Conservation (phyloP, 2,329 filamentous ascomycete species). For the Hymenoscyphus salicellus region DNA sequence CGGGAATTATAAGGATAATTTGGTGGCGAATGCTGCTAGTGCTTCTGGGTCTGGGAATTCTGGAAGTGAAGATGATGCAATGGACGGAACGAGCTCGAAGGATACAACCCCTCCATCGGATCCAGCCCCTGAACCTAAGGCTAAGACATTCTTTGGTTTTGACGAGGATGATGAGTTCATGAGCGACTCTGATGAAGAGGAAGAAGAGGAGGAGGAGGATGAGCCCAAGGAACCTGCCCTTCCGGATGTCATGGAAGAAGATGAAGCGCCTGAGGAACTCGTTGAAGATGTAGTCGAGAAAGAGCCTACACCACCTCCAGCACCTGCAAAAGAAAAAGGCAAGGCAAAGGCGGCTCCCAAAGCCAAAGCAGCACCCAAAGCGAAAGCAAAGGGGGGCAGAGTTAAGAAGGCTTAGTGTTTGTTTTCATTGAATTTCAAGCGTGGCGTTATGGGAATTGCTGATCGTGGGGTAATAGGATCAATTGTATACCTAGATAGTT, state of each 20-base stretch:
- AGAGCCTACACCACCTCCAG: constrained; percentile 24
- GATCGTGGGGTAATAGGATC: neutral
- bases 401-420: constrained; percentile 1
- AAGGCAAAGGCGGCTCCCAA: constrained; percentile 9
- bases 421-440: constrained; percentile 11
- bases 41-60: constrained; percentile 39
- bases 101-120: constrained; percentile 50
- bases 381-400: constrained; percentile 38
- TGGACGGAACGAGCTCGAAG: constrained; percentile 33
- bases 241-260: constrained; percentile 23
- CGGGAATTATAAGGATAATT: constrained; percentile 60
- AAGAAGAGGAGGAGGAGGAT: constrained; percentile 37
- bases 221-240: constrained; percentile 14
- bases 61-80: constrained; percentile 35
- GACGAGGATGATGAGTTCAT: constrained; percentile 76
- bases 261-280: constrained; percentile 23
- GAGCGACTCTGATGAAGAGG: constrained; percentile 61
- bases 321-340: constrained; percentile 18
- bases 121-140: constrained; percentile 35
- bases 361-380: constrained; percentile 39
- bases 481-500: neutral
- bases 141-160: constrained; percentile 67
- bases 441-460: constrained; percentile 17
- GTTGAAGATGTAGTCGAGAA: constrained; percentile 26
- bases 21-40: constrained; percentile 43